Percentiles rank a stretch among this genome's conserved stretches.
Evolutionary conservation across 257 asterid species (phyloP).

Genomic region (Solanum acaule): DNA sequence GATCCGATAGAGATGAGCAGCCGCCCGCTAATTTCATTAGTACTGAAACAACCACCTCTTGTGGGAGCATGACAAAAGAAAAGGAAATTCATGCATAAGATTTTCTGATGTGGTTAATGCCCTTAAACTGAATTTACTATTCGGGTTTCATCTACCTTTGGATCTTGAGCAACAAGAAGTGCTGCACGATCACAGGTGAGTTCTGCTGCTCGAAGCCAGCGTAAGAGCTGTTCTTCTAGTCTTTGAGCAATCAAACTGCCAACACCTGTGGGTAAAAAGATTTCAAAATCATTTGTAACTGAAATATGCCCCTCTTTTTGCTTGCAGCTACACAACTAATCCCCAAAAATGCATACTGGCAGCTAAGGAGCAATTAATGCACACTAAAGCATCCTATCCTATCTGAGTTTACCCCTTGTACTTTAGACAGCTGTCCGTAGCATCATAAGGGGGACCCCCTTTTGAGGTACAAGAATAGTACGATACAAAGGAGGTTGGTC

Average conservation of each 20-base stretch:
- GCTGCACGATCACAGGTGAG: slow-evolving; percentile 97
- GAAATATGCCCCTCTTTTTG: not conserved
- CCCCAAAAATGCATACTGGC: not conserved
- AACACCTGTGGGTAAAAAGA: slow-evolving; percentile 38
- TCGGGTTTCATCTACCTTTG: slow-evolving; percentile 51
- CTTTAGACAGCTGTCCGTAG: not conserved
- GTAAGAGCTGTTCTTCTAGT: slow-evolving; percentile 85
- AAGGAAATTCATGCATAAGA: slow-evolving; percentile 4
- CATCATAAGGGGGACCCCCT: not conserved
- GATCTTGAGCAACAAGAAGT: slow-evolving; percentile 86
- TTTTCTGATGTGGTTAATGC: slow-evolving; percentile 5
- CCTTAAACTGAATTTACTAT: not conserved
- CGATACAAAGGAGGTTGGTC: not conserved
- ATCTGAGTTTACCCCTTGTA: not conserved
- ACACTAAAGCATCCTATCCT: not conserved
- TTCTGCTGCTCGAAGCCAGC: slow-evolving; percentile 98
- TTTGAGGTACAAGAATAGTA: not conserved
- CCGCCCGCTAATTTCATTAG: slow-evolving; percentile 99
- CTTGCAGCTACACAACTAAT: not conserved
- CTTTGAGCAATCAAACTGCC: slow-evolving; percentile 85
- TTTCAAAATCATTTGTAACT: not conserved
- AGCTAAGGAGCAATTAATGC: not conserved
- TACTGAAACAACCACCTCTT: slow-evolving; percentile 97
- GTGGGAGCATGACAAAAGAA: slow-evolving; percentile 40
- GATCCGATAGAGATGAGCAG: slow-evolving; percentile 90